Percentiles rank a stretch among this genome's conserved stretches.
phyloP scores from a whole-genome alignment of 1,284 basidiomycete species.

The Cerrena zonata region DNA sequence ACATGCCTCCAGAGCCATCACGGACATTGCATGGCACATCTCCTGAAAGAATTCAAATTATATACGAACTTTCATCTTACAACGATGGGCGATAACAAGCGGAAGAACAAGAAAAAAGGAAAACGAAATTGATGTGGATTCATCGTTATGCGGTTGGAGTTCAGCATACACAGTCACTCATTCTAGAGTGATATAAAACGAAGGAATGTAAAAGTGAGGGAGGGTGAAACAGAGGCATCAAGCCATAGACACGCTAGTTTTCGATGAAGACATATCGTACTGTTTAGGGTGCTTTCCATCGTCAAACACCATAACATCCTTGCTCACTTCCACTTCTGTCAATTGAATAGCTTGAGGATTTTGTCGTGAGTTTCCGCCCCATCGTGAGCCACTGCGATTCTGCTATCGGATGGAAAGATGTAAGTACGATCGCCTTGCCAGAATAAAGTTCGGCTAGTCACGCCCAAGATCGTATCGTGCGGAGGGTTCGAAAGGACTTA shows the following conservation, averaged over 20 bases:
- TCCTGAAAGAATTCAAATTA: too few species aligned
- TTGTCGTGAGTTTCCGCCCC: constrained; percentile 5
- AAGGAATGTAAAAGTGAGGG: not conserved
- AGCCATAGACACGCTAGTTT: not conserved
- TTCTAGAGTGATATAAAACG: not conserved
- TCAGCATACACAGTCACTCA: not conserved
- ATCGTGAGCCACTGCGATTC: not conserved
- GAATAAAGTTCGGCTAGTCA: not conserved
- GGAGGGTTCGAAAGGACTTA: constrained; percentile 3
- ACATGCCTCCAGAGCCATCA: too few species aligned
- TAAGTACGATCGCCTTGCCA: not conserved
- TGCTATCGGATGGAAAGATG: not conserved
- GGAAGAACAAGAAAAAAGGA: too few species aligned
- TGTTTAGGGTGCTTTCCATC: not conserved
- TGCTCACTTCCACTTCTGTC: constrained; percentile 12
- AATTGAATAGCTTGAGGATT: constrained; percentile 7
- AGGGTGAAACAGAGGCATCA: not conserved
- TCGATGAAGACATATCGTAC: not conserved
- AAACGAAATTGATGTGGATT: not conserved
- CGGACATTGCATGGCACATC: too few species aligned
- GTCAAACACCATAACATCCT: constrained; percentile 12
- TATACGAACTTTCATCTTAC: too few species aligned
- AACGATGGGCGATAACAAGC: too few species aligned
- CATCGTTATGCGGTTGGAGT: not conserved
- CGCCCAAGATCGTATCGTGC: not conserved